Evolutionary conservation across 1,139 yeast species (phyloP).

Genomic region (Suhomyces kunorum): DNA sequence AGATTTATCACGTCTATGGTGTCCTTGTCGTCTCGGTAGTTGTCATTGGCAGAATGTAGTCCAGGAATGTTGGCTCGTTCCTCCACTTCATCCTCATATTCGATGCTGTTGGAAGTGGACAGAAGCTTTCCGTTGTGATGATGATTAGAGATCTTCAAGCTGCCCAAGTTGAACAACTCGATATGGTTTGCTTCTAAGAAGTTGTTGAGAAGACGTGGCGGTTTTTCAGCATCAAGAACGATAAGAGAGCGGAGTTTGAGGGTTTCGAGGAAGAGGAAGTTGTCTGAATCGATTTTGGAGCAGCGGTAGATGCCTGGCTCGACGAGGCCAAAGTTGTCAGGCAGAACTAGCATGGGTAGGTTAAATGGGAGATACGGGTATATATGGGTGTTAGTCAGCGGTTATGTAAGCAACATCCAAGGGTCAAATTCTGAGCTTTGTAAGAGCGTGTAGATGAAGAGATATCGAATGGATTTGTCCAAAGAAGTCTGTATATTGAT

Average conservation of each 20-base stretch:
- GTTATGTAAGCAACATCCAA: neutral
- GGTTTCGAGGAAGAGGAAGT: conserved; percentile 67
- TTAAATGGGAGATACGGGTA: too few relatives aligned
- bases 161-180: conserved; percentile 48
- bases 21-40: conserved; percentile 9
- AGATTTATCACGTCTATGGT: conserved; percentile 21
- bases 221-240: conserved; percentile 71
- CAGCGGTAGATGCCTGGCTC: conserved; percentile 71
- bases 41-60: conserved; percentile 7
- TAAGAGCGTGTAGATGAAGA: too few relatives aligned
- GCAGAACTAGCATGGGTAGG: conserved; percentile 65
- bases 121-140: conserved; percentile 31
- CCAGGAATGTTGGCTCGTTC: conserved; percentile 12
- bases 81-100: conserved; percentile 23
- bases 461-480: too few relatives aligned
- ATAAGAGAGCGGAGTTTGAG: conserved; percentile 57
- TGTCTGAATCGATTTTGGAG: conserved; percentile 54
- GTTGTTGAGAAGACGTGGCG: conserved; percentile 53
- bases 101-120: conserved; percentile 13
- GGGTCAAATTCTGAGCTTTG: too few relatives aligned
- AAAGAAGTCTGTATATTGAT: too few relatives aligned
- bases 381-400: too few relatives aligned
- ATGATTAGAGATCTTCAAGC: conserved; percentile 45
- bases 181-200: conserved; percentile 48
- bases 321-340: conserved; percentile 76